Conservation (phyloP, 441 rosid species). For the Omphalea diandra region DNA sequence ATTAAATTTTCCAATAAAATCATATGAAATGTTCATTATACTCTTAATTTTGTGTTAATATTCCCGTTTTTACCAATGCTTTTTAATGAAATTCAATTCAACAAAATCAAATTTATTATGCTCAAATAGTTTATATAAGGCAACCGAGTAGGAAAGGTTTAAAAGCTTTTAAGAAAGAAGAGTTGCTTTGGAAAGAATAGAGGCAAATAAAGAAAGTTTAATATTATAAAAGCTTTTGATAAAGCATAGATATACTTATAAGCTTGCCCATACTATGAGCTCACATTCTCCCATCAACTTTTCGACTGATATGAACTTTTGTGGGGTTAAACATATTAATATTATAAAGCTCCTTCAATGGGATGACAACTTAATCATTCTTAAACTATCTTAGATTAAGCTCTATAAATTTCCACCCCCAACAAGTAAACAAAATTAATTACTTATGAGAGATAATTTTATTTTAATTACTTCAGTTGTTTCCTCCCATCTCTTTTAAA, state of each 20-base stretch:
- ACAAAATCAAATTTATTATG: too few relatives aligned
- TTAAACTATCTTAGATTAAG: conserved; percentile 15
- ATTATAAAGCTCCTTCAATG: conserved; percentile 11
- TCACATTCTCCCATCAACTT: conserved; percentile 56
- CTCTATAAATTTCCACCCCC: neutral
- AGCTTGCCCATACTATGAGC: conserved; percentile 46
- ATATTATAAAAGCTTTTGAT: too few relatives aligned
- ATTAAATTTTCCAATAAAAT: too few relatives aligned
- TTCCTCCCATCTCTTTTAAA: too few relatives aligned
- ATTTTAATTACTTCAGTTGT: too few relatives aligned
- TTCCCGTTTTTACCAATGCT: too few relatives aligned
- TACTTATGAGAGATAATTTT: too few relatives aligned
- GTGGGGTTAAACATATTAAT: conserved; percentile 36
- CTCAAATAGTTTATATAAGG: conserved; percentile 32
- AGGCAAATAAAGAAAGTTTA: conserved; percentile 1
- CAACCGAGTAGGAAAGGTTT: conserved; percentile 10
- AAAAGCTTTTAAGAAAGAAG: conserved; percentile 27
- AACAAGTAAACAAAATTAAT: conserved; percentile 26
- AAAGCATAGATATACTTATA: conserved; percentile 19
- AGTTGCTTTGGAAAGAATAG: conserved; percentile 24
- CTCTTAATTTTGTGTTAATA: too few relatives aligned
- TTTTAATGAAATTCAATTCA: too few relatives aligned
- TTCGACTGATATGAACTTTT: conserved; percentile 47
- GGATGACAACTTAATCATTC: conserved; percentile 29
- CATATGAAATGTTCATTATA: too few relatives aligned